Evolutionary conservation across 192 early-diverging fungal genomes (phyloP).

Genomic region (Coemansia sp.): DNA sequence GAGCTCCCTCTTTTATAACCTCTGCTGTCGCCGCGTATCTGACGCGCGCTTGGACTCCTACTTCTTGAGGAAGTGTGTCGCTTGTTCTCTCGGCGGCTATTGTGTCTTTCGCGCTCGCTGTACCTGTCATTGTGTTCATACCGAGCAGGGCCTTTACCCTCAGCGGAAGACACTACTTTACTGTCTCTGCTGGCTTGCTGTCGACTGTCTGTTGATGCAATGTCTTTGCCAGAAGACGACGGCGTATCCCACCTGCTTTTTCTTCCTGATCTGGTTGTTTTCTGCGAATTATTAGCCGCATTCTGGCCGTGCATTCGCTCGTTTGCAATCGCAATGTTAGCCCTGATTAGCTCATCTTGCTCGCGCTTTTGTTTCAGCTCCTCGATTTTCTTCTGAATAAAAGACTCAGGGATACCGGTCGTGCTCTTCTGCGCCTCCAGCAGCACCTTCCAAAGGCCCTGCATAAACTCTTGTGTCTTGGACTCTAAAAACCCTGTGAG

Average conservation of each 20-base stretch:
- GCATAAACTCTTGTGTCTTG: constrained; percentile 78
- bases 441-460: constrained; percentile 86
- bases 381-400: constrained; percentile 85
- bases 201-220: neutral
- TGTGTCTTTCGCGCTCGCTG: neutral
- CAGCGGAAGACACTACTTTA: neutral
- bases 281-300: neutral
- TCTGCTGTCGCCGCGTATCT: neutral
- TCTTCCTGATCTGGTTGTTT: constrained; percentile 16
- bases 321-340: constrained; percentile 15
- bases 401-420: constrained; percentile 80
- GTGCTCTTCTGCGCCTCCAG: constrained; percentile 81
- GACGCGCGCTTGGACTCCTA: constrained; percentile 1
- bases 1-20: neutral
- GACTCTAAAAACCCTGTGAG: constrained; percentile 91
- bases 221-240: neutral
- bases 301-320: constrained; percentile 5
- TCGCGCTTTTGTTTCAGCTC: constrained; percentile 61
- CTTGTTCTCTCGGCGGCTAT: neutral
- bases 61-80: neutral
- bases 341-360: constrained; percentile 29
- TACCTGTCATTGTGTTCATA: neutral
- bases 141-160: neutral
- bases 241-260: constrained; percentile 38
- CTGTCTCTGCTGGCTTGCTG: neutral